Percentiles rank a stretch among this genome's conserved stretches.
phyloP scores from a whole-genome alignment of 495 filamentous ascomycete species.

The Cercophora scortea region DNA sequence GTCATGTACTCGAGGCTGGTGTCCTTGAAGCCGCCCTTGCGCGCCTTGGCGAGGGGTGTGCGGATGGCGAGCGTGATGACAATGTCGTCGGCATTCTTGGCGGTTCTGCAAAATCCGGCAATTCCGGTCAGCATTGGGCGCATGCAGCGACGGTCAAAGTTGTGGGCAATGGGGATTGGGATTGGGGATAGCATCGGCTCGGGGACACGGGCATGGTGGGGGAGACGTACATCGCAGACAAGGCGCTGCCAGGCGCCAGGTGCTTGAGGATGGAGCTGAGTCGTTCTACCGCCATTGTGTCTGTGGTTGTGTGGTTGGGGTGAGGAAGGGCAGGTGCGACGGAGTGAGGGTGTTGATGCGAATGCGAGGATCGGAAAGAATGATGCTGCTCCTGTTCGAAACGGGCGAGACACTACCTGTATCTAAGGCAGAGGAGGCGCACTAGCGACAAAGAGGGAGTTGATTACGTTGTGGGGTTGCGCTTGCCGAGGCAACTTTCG shows the following conservation, averaged over 20 bases:
- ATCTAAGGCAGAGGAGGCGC: too few relatives aligned
- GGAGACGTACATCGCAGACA: conserved; percentile 65
- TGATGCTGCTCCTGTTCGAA: too few relatives aligned
- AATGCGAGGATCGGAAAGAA: too few relatives aligned
- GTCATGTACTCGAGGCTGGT: conserved; percentile 81
- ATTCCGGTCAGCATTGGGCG: neutral
- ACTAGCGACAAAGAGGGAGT: too few relatives aligned
- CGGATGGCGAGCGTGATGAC: conserved; percentile 82
- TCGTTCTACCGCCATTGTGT: conserved; percentile 75
- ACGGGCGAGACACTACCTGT: too few relatives aligned
- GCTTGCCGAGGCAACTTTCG: conserved; percentile 1
- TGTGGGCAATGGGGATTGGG: neutral
- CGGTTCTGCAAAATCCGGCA: conserved; percentile 52
- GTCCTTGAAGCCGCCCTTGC: conserved; percentile 90
- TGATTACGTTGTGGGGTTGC: neutral
- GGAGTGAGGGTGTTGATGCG: too few relatives aligned
- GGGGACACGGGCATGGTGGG: neutral
- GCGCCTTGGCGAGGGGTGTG: conserved; percentile 69
- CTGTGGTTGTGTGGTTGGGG: neutral
- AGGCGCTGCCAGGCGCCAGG: conserved; percentile 60
- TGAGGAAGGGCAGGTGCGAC: neutral
- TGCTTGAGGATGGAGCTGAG: conserved; percentile 84
- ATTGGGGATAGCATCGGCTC: too few relatives aligned
- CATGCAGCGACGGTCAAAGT: neutral
- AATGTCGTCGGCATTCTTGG: conserved; percentile 92